These are phyloP conservation scores for Solanum chmielewskii DNA, from an alignment of 257 asterid species.

Conservation along the genomic window DNA sequence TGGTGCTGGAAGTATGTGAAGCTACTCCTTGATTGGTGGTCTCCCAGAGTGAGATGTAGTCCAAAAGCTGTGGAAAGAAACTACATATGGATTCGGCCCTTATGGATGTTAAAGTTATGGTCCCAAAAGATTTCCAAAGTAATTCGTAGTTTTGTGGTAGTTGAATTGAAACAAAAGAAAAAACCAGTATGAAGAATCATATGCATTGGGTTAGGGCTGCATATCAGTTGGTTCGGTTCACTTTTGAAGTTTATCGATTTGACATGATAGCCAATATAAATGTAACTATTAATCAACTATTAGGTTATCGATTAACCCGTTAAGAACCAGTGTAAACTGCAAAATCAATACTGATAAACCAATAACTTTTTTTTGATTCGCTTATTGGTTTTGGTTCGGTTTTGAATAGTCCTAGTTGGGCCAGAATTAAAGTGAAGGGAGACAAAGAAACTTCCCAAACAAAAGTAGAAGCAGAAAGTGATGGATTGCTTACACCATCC, in stretches of 20 bases:
- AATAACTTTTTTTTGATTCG: neutral
- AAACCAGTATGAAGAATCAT: neutral
- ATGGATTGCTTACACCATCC: neutral
- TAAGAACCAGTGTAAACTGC: neutral
- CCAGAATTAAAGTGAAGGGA: neutral
- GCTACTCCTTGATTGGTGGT: neutral
- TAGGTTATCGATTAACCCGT: no score
- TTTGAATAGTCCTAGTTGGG: neutral
- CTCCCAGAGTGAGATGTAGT: neutral
- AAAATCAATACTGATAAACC: neutral
- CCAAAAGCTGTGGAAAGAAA: neutral
- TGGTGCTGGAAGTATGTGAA: neutral
- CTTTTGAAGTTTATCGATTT: neutral
- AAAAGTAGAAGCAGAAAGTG: neutral
- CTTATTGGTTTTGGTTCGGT: neutral
- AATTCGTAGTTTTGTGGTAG: neutral
- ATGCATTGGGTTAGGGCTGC: neutral
- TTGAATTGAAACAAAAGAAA: neutral
- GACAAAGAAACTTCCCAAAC: neutral
- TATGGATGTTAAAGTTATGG: neutral
- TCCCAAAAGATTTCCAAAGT: neutral
- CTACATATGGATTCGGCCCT: neutral
- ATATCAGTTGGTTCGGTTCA: neutral
- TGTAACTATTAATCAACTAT: neutral
- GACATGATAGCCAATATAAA: neutral